A percentile compares a stretch with the other conserved stretches of the same genome.
Conservation (phyloP, 805 yeast species). For the Lipomyces anomalus region DNA sequence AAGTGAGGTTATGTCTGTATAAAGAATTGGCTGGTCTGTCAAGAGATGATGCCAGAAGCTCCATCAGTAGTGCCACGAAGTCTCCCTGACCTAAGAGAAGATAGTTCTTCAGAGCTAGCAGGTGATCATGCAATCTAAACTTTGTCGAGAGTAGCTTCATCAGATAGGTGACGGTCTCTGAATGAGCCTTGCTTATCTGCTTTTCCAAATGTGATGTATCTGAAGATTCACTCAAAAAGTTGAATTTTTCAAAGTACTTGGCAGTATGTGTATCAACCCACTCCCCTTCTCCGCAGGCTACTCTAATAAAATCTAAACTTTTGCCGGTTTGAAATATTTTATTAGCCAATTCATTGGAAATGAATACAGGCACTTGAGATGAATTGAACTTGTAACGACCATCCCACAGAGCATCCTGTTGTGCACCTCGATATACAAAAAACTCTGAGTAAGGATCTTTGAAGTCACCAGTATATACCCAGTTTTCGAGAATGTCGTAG, state of each 20-base stretch:
- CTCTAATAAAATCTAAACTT: constrained; percentile 56
- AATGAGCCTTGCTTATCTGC: constrained; percentile 37
- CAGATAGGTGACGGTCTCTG: constrained; percentile 49
- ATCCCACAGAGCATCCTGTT: constrained; percentile 20
- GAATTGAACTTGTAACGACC: constrained; percentile 26
- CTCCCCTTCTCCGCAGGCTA: constrained; percentile 58
- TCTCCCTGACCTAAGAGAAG: constrained; percentile 75
- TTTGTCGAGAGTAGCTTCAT: constrained; percentile 46
- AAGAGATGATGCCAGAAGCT: constrained; percentile 49
- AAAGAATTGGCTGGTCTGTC: constrained; percentile 58
- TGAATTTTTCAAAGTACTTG: no score
- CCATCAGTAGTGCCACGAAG: constrained; percentile 61
- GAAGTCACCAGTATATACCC: constrained; percentile 68
- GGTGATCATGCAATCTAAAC: constrained; percentile 46
- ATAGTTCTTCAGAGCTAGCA: constrained; percentile 58
- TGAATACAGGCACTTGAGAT: constrained; percentile 37
- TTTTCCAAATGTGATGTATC: constrained; percentile 19
- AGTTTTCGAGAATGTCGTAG: constrained; percentile 49
- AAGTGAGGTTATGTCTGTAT: constrained; percentile 60
- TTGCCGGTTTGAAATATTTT: constrained; percentile 54
- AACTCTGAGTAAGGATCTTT: constrained; percentile 54
- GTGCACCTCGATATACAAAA: constrained; percentile 40
- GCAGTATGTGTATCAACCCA: constrained; percentile 43
- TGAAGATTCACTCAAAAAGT: no score
- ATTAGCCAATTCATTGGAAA: constrained; percentile 30